Evolutionary conservation across 169 alveolate genomes (phyloP), one percentile per base, ranked within the genome.

Genomic region (Cryptosporidium ryanae): DNA sequence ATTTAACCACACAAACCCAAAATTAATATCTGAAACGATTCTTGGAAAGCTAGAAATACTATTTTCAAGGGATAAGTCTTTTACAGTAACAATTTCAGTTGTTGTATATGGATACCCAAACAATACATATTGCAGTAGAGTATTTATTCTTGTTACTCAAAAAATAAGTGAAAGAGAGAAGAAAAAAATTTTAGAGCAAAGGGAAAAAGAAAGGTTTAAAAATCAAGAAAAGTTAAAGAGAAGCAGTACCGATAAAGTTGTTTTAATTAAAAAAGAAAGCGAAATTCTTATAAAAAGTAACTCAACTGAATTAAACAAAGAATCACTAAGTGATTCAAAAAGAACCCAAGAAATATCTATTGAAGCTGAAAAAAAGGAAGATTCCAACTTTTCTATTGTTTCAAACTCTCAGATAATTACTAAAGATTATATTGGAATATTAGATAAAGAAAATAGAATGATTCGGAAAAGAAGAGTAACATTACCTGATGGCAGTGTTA

Each of bases 131-230:
- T 76, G 87, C 43, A 55, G 76, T 25, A 76, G 87, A 38, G 65
- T 76, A 21, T 76, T 76, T 43, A 59, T 76, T 59, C 31, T 76
- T 43, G 76, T 76, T 21, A 61, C 43, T 8, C 87, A 76, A 55
- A 76, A 76, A 76, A 27, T 76, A 15, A 76, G 87, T 59, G 87
- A 76, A 29, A 55, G 87, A 59, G 87, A 76, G 59, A 76, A 27
- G 44, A 57, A 46, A 27, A 76, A 55, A 61, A 59, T 76, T 38
- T 38, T 76, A 29, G 87, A 76, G 43, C 57, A 59, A 38, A 34
- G 61, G 1, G 87, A 76, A 38, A 55, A 61, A 38, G 63, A 76
- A 23, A 55, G 31, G 3, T 4, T 76, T 32, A 76, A 34, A 38
- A 61, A 2, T 21, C 52, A 76, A 23, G 49, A 71, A 6, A 27